Percentiles rank a stretch among this genome's conserved stretches.
Evolutionary conservation across 768 basidiomycete genomes (phyloP).

Genomic region (Strobilomyces confusus): DNA sequence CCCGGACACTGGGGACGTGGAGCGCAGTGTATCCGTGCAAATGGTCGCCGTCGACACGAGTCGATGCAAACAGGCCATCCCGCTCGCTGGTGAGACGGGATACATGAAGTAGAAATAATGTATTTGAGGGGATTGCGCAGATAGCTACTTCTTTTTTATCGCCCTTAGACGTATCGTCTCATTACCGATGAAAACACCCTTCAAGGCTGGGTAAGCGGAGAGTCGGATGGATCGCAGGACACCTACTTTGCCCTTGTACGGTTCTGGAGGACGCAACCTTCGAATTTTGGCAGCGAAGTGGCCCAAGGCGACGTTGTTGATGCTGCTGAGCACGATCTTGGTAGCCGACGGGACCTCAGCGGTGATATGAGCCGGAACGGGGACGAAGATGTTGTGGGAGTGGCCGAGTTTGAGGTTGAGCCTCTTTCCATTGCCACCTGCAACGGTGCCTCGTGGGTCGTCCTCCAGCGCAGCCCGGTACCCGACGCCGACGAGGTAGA

Average conservation of each 20-base stretch:
- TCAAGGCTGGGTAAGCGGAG: conserved; percentile 5
- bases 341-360: conserved; percentile 78
- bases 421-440: conserved; percentile 59
- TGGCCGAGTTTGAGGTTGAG: conserved; percentile 92
- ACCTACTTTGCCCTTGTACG: conserved; percentile 95
- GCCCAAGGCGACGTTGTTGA: conserved; percentile 84
- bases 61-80: neutral
- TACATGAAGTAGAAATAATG: neutral
- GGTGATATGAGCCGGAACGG: conserved; percentile 78
- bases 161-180: conserved; percentile 90
- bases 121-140: conserved; percentile 2
- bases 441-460: conserved; percentile 58
- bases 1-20: neutral
- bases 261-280: conserved; percentile 84
- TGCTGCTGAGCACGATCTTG: conserved; percentile 76
- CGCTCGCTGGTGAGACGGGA: neutral
- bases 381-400: conserved; percentile 81
- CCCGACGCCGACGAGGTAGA: conserved; percentile 93
- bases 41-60: neutral
- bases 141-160: conserved; percentile 88
- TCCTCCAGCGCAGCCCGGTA: conserved; percentile 86
- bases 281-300: conserved; percentile 86
- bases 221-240: neutral
- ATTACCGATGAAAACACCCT: conserved; percentile 94
- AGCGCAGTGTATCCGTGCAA: neutral